Base-by-base conservation (phyloP, 257 asterid species). In the Petunia axillaris region DNA sequence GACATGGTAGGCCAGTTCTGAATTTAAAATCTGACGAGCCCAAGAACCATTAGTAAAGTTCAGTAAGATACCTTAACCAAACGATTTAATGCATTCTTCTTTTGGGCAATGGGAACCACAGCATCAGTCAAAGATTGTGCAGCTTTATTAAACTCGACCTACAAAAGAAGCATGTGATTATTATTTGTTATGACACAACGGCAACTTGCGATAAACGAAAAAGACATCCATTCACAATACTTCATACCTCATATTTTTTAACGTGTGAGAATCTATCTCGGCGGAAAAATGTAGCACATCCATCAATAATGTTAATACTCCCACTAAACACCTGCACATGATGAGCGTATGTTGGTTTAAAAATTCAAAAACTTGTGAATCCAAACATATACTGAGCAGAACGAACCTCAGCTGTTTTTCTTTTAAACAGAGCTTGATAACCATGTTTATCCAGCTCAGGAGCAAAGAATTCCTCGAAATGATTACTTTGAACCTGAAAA, bases 381-480 rank as follows among this genome's bases (percentile, higher is more conserved):
- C 2, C 80, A 67, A 65, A 58, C 75, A 75, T 39, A 78, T 41
- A 77, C 52, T 75, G 44, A 66, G 44, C 77, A 80, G 40, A 76
- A 82, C 97, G 80, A 81, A 96, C 99, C 99, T 96, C 98, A 10
- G 97, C 85, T 6, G 98, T 92, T 83, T 86, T 94, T 76, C 88
- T 87, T 88, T 90, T 96, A 77, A 89, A 96, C 52, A 91, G 81
- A 79, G 98, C 97, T 82, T 94, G 95, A 82, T 96, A 96, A 7
- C 99, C 99, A 88, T 94, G 97, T 78, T 96, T 96, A 83, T 94
- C 99, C 88, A 96, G 89, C 91, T 96, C 99, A 37, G 98, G 99
- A 25, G 93, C 91, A 36, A 94, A 94, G 85, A 91, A 96, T 86
- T 96, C 98, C 82, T 94, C 97, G 80, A 91, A 96, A 86, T 96